These are phyloP conservation scores for Crithidia acanthocephali DNA, from an alignment of 208 protist genomes.

Conservation along the genomic window DNA sequence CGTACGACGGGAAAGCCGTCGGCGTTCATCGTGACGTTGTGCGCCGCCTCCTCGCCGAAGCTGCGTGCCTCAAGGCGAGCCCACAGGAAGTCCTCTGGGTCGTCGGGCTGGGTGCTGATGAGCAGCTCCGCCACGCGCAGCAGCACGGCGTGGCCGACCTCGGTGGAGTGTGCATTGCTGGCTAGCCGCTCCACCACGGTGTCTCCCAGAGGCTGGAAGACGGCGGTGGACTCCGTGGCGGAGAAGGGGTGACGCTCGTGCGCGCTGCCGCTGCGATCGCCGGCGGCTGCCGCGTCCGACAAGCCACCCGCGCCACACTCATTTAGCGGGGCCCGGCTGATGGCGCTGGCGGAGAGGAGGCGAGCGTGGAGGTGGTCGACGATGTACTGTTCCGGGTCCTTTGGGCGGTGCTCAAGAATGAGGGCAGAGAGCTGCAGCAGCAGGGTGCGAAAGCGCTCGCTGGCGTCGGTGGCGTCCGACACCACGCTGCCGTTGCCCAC, in stretches of 20 bases:
- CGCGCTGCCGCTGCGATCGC: not conserved
- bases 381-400: slow-evolving; percentile 62
- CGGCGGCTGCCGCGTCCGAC: not conserved
- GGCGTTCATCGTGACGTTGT: slow-evolving; percentile 23
- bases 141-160: slow-evolving; percentile 31
- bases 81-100: slow-evolving; percentile 70
- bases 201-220: slow-evolving; percentile 17
- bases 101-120: slow-evolving; percentile 53
- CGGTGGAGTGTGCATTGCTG: slow-evolving; percentile 38
- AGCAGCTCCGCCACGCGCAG: slow-evolving; percentile 43
- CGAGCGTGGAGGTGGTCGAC: slow-evolving; percentile 52
- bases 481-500: not conserved
- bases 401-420: slow-evolving; percentile 41
- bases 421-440: slow-evolving; percentile 46
- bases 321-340: slow-evolving; percentile 5
- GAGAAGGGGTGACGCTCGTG: slow-evolving; percentile 6
- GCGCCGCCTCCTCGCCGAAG: slow-evolving; percentile 47
- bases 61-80: slow-evolving; percentile 48
- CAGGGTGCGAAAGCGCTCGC: slow-evolving; percentile 37
- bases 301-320: slow-evolving; percentile 1
- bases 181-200: slow-evolving; percentile 64
- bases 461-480: slow-evolving; percentile 7
- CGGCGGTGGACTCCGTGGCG: not conserved
- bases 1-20: slow-evolving; percentile 34
- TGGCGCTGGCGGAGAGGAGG: slow-evolving; percentile 32